Evolutionary conservation across 2,329 filamentous ascomycete species (phyloP), one percentile per base, ranked within the genome.

Genomic region (Colletotrichum musae): DNA sequence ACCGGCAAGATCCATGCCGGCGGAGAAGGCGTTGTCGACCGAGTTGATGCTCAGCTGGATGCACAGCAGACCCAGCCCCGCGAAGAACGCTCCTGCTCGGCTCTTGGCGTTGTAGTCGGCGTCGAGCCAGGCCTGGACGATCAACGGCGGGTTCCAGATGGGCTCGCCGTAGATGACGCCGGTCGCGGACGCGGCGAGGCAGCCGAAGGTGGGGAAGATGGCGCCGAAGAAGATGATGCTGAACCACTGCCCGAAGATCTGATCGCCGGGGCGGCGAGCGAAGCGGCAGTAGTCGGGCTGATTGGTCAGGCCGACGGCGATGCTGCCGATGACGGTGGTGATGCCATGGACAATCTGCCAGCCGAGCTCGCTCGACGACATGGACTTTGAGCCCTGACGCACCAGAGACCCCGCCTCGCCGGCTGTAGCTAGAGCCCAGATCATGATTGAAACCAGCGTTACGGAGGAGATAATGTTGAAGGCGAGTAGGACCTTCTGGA

Each of bases 1-100:
- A 1, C 83, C 85, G 0, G 87, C 82, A 57, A 89, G 77, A 72
- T 89, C 88, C 80, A 89, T 88, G 6, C 87, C 87, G 3, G 82
- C 80, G 0, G 83, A 83, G 58, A 73, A 72, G n/a, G 70, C 63
- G 26, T 73, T 73, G 26, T 70, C 71, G 3, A 72, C 60, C 3
- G 71, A 56, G 64, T 73, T 73, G 47, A 73, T 70, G 5, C 61
- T 60, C 36, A 73, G 24, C 26, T 73, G 71, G 3, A 60, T 67
- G n/a, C 71, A 57, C 2, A 71, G 43, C 7, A 73, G 61, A 16
- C 67, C 72, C 10, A 73, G 50, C 5, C 70, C 72, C 16, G 61
- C 70, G 16, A 73, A 73, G 18, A 73, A 73, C 3, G 70, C 71
- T 0, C 58, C 72, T 0, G 64, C 72, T 0, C 72, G 64, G 51